Evolutionary conservation across 2,329 filamentous ascomycete species (phyloP).

Genomic region (Neofusicoccum ribis): DNA sequence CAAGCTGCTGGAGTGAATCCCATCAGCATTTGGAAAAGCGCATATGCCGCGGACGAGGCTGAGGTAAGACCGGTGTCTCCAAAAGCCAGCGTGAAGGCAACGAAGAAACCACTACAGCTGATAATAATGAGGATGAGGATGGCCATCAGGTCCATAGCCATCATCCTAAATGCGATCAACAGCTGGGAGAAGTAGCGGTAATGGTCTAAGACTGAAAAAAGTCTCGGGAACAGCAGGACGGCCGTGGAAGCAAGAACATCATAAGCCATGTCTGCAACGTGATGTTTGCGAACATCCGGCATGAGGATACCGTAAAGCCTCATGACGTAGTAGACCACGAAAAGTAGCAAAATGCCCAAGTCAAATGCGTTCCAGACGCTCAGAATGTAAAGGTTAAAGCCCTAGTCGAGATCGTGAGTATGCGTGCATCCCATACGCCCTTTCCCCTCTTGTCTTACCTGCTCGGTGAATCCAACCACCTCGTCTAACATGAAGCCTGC

Average conservation of each 20-base stretch:
- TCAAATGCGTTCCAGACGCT: slow-evolving; percentile 98
- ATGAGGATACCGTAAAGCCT: slow-evolving; percentile 85
- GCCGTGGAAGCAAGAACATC: slow-evolving; percentile 92
- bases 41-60: slow-evolving; percentile 76
- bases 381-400: slow-evolving; percentile 94
- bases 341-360: slow-evolving; percentile 79
- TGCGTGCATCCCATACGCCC: background rate
- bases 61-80: slow-evolving; percentile 64
- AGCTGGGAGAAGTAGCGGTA: slow-evolving; percentile 96
- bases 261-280: slow-evolving; percentile 82
- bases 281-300: slow-evolving; percentile 66
- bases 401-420: slow-evolving; percentile 53
- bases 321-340: slow-evolving; percentile 87
- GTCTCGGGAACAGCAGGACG: slow-evolving; percentile 82
- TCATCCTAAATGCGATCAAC: slow-evolving; percentile 88
- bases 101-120: slow-evolving; percentile 90
- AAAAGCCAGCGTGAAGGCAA: slow-evolving; percentile 86
- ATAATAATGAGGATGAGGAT: slow-evolving; percentile 83
- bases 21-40: slow-evolving; percentile 91
- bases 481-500: slow-evolving; percentile 96
- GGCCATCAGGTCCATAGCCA: slow-evolving; percentile 86
- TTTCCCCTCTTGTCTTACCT: background rate
- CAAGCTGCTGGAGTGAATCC: slow-evolving; percentile 94
- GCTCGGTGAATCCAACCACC: slow-evolving; percentile 89
- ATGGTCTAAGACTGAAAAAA: slow-evolving; percentile 91